Evolutionary conservation across 1,139 yeast species (phyloP).

Genomic region (Debaryomyces robertsiae): DNA sequence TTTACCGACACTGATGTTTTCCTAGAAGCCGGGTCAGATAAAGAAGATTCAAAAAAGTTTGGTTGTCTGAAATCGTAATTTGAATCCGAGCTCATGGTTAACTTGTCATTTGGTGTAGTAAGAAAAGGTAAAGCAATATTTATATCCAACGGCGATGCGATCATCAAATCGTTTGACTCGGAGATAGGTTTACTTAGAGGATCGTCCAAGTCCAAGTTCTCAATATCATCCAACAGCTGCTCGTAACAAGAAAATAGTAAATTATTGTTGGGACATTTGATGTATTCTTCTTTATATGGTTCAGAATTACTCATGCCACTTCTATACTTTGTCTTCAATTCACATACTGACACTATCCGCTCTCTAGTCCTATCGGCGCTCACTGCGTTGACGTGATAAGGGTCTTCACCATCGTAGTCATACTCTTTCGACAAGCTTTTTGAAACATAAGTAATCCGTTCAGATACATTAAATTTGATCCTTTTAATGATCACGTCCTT

Average conservation of each 20-base stretch:
- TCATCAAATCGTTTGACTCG: slow-evolving; percentile 24
- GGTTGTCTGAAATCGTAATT: slow-evolving; percentile 22
- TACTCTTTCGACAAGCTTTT: slow-evolving; percentile 56
- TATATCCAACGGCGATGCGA: slow-evolving; percentile 50
- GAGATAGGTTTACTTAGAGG: slow-evolving; percentile 12
- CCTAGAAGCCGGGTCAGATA: slow-evolving; percentile 25
- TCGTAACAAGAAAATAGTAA: slow-evolving; percentile 60
- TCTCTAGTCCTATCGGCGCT: slow-evolving; percentile 44
- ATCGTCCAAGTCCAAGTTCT: slow-evolving; percentile 13
- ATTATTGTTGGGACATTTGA: slow-evolving; percentile 62
- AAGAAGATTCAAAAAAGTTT: slow-evolving; percentile 1
- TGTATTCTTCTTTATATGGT: slow-evolving; percentile 65
- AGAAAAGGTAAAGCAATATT: slow-evolving; percentile 50
- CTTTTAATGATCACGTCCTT: slow-evolving; percentile 71
- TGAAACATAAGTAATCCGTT: slow-evolving; percentile 68
- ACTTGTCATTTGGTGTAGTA: slow-evolving; percentile 44
- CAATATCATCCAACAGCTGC: slow-evolving; percentile 19
- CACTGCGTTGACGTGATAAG: slow-evolving; percentile 26
- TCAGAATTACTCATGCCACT: slow-evolving; percentile 32
- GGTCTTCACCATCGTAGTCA: slow-evolving; percentile 57
- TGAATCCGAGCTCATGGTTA: slow-evolving; percentile 26
- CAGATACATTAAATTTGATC: slow-evolving; percentile 70
- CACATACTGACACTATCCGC: slow-evolving; percentile 59
- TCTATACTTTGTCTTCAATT: slow-evolving; percentile 58
- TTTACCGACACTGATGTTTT: slow-evolving; percentile 23